Base-by-base conservation (phyloP, 1,284 basidiomycete genomes). In the Spongiforma sp. region DNA sequence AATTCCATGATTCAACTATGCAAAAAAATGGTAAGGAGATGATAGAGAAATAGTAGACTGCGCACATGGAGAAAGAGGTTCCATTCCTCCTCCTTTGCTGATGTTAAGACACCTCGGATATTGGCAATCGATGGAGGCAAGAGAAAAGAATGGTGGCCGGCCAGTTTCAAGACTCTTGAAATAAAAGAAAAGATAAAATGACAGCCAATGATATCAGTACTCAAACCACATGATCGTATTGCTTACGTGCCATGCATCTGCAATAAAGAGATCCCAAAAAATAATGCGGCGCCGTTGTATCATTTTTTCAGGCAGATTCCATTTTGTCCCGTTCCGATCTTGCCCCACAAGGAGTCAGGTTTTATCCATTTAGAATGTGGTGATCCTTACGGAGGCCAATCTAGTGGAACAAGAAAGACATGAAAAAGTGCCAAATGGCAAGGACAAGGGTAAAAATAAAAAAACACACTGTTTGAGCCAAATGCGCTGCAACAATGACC, bases 241-340 rank as follows among this genome's bases (percentile, higher is more conserved):
- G 72, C 76, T 43, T 66, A 85, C 85, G 74, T 81, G 75, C 76
- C 84, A 87, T 15, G 80, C 78, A 67, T 88, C 86, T 9, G 84
- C 81, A 52, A 80, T 76, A 59, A 84, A 82, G 53, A 87, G 75
- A 70, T 85, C 84, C 88, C 88, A 89, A 66, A 88, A 86, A 8
- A 89, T 73, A 53, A 81, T 77, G 28, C 86, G 81, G 46, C 87
- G 80, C 57, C 84, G 78, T 64, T 86, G 80, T 1, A 86, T 80
- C 68, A 85, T 83, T 69, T 85, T 82, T 21, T 82, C 78, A 34
- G 83, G 82, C 39, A 89, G 76, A 17, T 82, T 83, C 80, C 85
- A 88, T 65, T 84, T 75, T 15, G 78, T 78, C 61, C 83, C 82
- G 68, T 88, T 86, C 59, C 88, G 85, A 77, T 89, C 87, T 89